These are phyloP conservation scores for Geotrichum bryndzae DNA, from an alignment of 1,139 yeast genomes.

Conservation along the genomic window DNA sequence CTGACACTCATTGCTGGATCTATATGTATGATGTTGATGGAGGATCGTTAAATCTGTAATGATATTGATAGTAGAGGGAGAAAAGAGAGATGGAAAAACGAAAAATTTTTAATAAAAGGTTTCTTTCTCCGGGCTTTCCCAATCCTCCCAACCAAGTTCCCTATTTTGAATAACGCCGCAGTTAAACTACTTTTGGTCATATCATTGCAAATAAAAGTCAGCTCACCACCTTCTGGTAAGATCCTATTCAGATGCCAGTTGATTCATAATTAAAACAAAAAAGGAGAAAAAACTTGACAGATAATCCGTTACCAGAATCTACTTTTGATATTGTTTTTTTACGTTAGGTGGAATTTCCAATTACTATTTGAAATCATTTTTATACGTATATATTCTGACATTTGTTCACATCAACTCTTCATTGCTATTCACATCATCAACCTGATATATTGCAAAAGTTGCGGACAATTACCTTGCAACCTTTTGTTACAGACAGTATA, in stretches of 20 bases:
- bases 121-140: not conserved
- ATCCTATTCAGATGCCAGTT: not conserved
- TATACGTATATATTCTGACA: not conserved
- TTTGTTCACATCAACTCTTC: not conserved
- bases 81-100: not conserved
- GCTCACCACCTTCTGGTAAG: not conserved
- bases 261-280: not conserved
- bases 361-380: not conserved
- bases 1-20: slow-evolving; percentile 9
- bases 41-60: not conserved
- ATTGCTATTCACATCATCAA: not conserved
- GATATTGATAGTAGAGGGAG: not conserved
- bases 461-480: not conserved
- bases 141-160: not conserved
- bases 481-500: not conserved
- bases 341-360: not conserved
- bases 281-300: not conserved
- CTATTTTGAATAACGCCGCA: not conserved
- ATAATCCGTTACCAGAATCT: not conserved
- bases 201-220: not conserved
- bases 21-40: not conserved
- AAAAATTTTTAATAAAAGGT: not conserved
- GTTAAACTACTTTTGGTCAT: not conserved
- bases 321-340: not conserved
- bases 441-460: not conserved